Base-by-base conservation (phyloP, 1,284 basidiomycete species). In the Exobasidium cylindrosporum region DNA sequence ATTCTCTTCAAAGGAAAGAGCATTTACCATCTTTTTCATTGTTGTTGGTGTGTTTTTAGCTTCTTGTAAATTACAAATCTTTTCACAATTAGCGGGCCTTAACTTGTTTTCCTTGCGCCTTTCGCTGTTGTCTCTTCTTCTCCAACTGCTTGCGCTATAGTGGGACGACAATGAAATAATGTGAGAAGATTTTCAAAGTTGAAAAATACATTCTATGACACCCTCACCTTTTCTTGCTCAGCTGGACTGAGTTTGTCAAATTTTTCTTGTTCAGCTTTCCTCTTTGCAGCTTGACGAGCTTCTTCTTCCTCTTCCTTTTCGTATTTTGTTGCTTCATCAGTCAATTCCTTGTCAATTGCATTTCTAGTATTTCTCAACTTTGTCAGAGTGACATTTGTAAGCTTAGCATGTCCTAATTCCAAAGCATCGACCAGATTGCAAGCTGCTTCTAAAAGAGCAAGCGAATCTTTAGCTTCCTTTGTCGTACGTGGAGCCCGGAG, bases 391-490 rank as follows among this genome's bases (percentile, higher is more conserved):
- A 69, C 69, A 31, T 61, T 64, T 4, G 66, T 61, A 14, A 70
- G 61, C 43, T 63, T 67, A 60, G 76, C 53, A n/a, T 67, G 47
- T 17, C 67, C 66, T n/a, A 64, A 54, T 43, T 63, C 58, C 57
- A 79, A 57, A 1, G 73, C 77, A 53, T 79, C 77, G 46, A 70
- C 65, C 23, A 79, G 46, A 64, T 78, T 78, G 55, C 68, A 62
- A 29, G 66, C 75, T 24, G 70, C 30, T n/a, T 66, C 60, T 23
- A 79, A 54, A 21, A 78, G 65, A n/a, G 68, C 66, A n/a, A 72
- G 52, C 1, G 67, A 58, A 28, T 58, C 66, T 4, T 61, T 52
- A 0, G 62, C 66, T 32, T 73, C 58, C 4, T 58, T 44, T 29
- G 40, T 50, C 28, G 63, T 65, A 10, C 63, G 67, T 23, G 77